Base-by-base conservation (phyloP, 1,139 yeast genomes). In the Diutina mesorugosa region DNA sequence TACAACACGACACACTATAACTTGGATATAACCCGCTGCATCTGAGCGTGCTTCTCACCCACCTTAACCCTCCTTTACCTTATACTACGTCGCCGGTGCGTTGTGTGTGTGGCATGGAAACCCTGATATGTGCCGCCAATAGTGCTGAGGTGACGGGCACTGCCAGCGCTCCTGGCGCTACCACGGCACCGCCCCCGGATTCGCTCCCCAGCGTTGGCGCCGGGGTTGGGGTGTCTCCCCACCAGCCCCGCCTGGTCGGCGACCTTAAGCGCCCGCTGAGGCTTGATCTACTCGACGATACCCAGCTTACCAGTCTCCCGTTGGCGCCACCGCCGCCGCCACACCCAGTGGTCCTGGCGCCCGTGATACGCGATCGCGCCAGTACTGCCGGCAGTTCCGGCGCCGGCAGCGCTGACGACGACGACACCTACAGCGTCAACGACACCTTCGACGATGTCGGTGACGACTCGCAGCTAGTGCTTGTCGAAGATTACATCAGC, bases 251-350 rank as follows among this genome's bases (percentile, higher is more conserved):
- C 6, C 41, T 35, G 41, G n/a, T n/a, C 41, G 6, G n/a, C 41
- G 41, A 35, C n/a, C 41, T 35, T 9, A 35, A 35, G 26, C 21
- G 32, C 16, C 51, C 30, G 38, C 53, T 50, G 53, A 9, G 41
- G 8, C 35, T 50, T 7, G 53, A 50, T 32, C 32, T 30, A 29
- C 32, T 50, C 28, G 53, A 50, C 18, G 53, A 50, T 32, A 50
- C 53, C 53, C 16, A 32, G 45, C 29, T 50, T 8, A 50, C 53
- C 45, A 50, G 53, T 50, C 28, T 50, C 10, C 53, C 53, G 45
- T 32, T 50, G 6, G 53, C 53, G 29, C 53, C 53, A 3, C 53
- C 53, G 12, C 53, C 53, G 29, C 53, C 53, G 29, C 41, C 21
- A n/a, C 38, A 21, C 4, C 30, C 9, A 21, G 8, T 21, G n/a